These are phyloP conservation scores for Trichoderma cornu-damae DNA, from an alignment of 2,329 filamentous ascomycete genomes.

Conservation along the genomic window DNA sequence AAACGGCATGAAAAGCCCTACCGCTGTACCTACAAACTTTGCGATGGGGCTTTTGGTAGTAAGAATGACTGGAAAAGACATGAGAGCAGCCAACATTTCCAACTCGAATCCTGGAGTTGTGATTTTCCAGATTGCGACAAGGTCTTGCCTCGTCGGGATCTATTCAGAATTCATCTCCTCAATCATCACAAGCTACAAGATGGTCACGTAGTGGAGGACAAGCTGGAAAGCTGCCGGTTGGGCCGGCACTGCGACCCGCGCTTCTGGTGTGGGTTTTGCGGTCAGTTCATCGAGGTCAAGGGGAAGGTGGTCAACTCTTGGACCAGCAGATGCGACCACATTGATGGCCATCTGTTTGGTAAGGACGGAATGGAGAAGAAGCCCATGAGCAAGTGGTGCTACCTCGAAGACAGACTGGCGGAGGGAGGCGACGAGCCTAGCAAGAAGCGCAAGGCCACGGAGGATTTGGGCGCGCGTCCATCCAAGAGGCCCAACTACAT, in stretches of 20 bases:
- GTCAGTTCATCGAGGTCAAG: constrained; percentile 47
- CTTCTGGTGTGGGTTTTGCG: constrained; percentile 90
- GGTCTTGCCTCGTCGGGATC: constrained; percentile 53
- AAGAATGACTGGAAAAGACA: constrained; percentile 95
- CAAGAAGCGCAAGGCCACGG: constrained; percentile 12
- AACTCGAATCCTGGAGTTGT: constrained; percentile 69
- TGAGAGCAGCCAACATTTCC: constrained; percentile 73
- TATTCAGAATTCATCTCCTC: constrained; percentile 58
- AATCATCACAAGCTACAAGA: constrained; percentile 40
- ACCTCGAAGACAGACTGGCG: constrained; percentile 29
- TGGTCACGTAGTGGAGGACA: constrained; percentile 34
- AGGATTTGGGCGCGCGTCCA: background rate
- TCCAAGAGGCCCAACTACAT: constrained; percentile 15
- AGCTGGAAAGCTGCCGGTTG: constrained; percentile 52
- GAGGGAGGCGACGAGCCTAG: background rate
- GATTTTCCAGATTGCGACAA: constrained; percentile 51
- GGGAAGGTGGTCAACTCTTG: constrained; percentile 42
- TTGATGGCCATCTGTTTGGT: constrained; percentile 65
- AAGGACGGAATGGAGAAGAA: constrained; percentile 36
- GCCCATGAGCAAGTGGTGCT: constrained; percentile 53
- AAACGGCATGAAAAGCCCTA: constrained; percentile 79
- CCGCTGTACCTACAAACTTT: constrained; percentile 68
- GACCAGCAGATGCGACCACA: constrained; percentile 61
- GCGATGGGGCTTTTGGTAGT: constrained; percentile 73
- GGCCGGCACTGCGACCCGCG: constrained; percentile 58